phyloP scores from a whole-genome alignment of 805 yeast genomes.

The Limtongozyma cylindracea region DNA sequence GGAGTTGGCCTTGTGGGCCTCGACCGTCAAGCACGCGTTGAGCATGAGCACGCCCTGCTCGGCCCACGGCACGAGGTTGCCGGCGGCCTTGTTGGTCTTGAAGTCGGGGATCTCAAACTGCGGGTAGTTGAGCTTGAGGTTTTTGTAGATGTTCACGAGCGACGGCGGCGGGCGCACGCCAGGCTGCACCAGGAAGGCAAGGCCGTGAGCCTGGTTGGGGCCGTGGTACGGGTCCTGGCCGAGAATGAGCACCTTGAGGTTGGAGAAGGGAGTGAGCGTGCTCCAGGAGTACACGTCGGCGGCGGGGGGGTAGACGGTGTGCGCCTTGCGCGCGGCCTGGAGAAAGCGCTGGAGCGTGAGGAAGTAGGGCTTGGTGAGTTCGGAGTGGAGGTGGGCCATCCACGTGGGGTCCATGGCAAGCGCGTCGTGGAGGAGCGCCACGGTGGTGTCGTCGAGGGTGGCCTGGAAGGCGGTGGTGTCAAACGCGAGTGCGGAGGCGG shows the following conservation, averaged over 20 bases:
- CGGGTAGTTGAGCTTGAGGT: slow-evolving; percentile 37
- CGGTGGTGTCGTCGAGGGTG: no score
- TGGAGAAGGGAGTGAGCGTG: slow-evolving; percentile 48
- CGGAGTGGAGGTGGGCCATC: slow-evolving; percentile 43
- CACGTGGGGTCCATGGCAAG: slow-evolving; percentile 56
- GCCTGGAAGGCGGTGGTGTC: no score
- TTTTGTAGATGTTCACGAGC: slow-evolving; percentile 64
- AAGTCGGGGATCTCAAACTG: slow-evolving; percentile 33
- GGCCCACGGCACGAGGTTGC: slow-evolving; percentile 69
- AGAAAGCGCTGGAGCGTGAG: slow-evolving; percentile 44
- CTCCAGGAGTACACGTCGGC: slow-evolving; percentile 81
- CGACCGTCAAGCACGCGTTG: slow-evolving; percentile 76
- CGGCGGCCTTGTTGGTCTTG: slow-evolving; percentile 16
- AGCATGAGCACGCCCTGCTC: slow-evolving; percentile 65
- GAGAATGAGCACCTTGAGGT: slow-evolving; percentile 53
- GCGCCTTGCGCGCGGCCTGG: slow-evolving; percentile 14
- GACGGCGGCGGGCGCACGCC: slow-evolving; percentile 73
- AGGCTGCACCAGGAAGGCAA: slow-evolving; percentile 76
- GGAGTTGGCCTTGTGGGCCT: slow-evolving; percentile 82
- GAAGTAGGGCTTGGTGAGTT: slow-evolving; percentile 71
- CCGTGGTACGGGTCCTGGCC: slow-evolving; percentile 98
- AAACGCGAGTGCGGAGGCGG: no score
- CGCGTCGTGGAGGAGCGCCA: no score
- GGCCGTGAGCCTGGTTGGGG: slow-evolving; percentile 81
- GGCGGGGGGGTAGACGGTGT: slow-evolving; percentile 54